Evolutionary conservation across 2,329 filamentous ascomycete genomes (phyloP), one percentile per base, ranked within the genome.

Genomic region (Cercospora sp.): DNA sequence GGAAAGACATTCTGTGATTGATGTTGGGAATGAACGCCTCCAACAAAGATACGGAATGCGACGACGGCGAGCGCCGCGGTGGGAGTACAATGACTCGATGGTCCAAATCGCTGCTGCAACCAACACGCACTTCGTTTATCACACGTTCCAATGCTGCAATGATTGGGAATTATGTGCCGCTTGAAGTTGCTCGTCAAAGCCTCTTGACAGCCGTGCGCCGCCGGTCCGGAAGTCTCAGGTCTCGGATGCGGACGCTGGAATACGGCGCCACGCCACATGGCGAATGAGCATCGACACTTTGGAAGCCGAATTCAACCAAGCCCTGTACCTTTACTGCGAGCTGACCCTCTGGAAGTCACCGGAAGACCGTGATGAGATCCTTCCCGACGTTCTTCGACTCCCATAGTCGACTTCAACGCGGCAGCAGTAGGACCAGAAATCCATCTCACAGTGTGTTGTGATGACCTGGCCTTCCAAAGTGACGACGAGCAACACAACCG

Each of bases 271-370:
- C 60, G 55, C 62, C 65, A 68, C 64, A 65, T 71, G 69, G 68
- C 69, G 64, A 68, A 71, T 68, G 60, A 68, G 48, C 60, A 68
- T 68, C 65, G 66, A 66, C 66, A 60, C 42, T 53, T 57, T 58
- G 23, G 20, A 40, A 53, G 36, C 40, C 59, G 63, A 57, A 18
- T 31, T 18, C 65, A 33, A 64, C 65, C 58, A 64, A 57, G 33
- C 31, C 51, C 40, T 36, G 13, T n/a, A 23, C 33, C 26, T 23
- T 45, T 28, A 26, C 30, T 59, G 55, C 55, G 28, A 59, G 62
- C 30, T 31, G 51, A 59, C 16, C 28, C n/a, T 60, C 30, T 53
- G 57, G 42, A 26, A 12, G 18, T 8, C 5, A 28, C 16, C 42
- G 20, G 20, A 31, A 18, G 28, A 57, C 26, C 33, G 57, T 48